Evolutionary conservation across 306 rosid genomes (phyloP).

Genomic region (Fragaria vesca): DNA sequence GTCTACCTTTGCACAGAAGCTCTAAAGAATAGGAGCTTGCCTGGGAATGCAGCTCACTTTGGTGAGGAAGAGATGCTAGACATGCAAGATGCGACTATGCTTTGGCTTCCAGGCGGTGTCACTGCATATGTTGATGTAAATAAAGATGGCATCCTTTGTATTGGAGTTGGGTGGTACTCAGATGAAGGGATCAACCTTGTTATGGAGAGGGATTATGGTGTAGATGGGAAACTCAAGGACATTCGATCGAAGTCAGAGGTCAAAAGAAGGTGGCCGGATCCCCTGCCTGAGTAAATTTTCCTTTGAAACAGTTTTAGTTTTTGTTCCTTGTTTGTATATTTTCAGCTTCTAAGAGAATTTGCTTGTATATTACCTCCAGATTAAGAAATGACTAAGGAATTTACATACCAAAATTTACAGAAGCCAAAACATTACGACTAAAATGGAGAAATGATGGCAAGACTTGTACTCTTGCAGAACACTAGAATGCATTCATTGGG

Average conservation of each 20-base stretch:
- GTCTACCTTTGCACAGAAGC: conserved; percentile 80
- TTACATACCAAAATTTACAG: neutral
- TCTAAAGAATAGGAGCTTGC: conserved; percentile 66
- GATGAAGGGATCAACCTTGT: conserved; percentile 92
- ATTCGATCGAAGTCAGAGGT: conserved; percentile 74
- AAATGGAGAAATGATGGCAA: neutral
- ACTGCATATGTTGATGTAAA: conserved; percentile 73
- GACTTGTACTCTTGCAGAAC: too few species aligned
- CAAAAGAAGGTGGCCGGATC: conserved; percentile 78
- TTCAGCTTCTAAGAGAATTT: neutral
- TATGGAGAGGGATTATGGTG: conserved; percentile 95
- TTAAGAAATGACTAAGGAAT: neutral
- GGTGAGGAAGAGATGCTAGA: conserved; percentile 81
- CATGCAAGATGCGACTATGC: conserved; percentile 68
- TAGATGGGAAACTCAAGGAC: conserved; percentile 86
- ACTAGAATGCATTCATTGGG: neutral
- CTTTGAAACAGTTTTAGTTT: conserved; percentile 4
- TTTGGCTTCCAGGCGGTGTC: conserved; percentile 94
- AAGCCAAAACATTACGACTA: neutral
- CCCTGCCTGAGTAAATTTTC: conserved; percentile 35
- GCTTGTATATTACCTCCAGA: conserved; percentile 1
- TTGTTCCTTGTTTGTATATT: neutral
- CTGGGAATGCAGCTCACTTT: conserved; percentile 50
- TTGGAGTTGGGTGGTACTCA: conserved; percentile 95
- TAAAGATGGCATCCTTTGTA: conserved; percentile 78